Conservation (phyloP, 2,329 filamentous ascomycete genomes). For the Verticillium tricorpus region DNA sequence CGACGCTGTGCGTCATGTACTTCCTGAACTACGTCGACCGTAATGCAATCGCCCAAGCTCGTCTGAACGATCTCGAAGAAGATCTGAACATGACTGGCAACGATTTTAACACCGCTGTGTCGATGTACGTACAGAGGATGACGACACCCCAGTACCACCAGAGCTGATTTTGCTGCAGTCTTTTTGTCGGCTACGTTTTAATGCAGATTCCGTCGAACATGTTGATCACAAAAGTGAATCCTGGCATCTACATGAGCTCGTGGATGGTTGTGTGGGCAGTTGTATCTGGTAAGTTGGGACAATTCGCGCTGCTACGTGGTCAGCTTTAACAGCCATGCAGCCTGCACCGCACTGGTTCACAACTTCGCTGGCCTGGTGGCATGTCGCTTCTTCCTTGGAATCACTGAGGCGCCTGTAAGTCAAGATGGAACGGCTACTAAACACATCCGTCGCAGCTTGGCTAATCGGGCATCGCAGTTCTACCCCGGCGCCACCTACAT, state of each 20-base stretch:
- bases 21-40: constrained; percentile 35
- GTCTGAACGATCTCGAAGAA: constrained; percentile 33
- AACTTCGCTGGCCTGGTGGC: constrained; percentile 28
- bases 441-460: not conserved
- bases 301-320: not conserved
- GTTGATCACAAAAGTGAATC: constrained; percentile 47
- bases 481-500: constrained; percentile 33
- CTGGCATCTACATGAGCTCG: constrained; percentile 46
- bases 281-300: constrained; percentile 24
- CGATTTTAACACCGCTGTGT: constrained; percentile 29
- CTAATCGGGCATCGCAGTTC: constrained; percentile 17
- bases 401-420: constrained; percentile 30
- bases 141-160: not conserved
- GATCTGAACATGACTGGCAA: constrained; percentile 37
- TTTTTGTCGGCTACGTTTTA: constrained; percentile 47
- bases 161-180: constrained; percentile 13
- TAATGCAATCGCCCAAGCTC: constrained; percentile 42
- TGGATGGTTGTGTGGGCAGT: constrained; percentile 39
- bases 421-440: fast-evolving
- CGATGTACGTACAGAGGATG: constrained; percentile 20
- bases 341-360: constrained; percentile 30
- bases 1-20: constrained; percentile 37
- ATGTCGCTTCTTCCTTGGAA: constrained; percentile 32
- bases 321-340: constrained; percentile 1
- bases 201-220: constrained; percentile 61